These are phyloP conservation scores for Salix exigua DNA, from an alignment of 345 rosid species.

Conservation along the genomic window DNA sequence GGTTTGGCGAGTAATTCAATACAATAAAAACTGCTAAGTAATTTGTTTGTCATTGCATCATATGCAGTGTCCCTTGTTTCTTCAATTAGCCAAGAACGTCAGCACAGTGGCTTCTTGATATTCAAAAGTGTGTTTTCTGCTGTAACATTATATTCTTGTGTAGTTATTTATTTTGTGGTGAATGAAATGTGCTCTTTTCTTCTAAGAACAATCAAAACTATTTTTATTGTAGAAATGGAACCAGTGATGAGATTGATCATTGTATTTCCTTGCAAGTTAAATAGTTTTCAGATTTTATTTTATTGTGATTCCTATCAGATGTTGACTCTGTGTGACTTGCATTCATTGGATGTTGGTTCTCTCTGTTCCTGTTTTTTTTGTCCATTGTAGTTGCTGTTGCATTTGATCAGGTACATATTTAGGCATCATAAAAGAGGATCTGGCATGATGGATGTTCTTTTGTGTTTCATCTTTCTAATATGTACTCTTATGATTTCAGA, in stretches of 20 bases:
- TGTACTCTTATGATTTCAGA: conserved; percentile 48
- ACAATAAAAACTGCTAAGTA: neutral
- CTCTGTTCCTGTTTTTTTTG: neutral
- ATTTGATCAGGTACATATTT: neutral
- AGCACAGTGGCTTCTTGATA: neutral
- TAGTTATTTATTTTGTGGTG: neutral
- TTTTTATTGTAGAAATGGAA: neutral
- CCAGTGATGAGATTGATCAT: neutral
- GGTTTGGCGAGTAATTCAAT: neutral
- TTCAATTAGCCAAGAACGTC: neutral
- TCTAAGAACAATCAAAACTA: neutral
- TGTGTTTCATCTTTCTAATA: conserved; percentile 22
- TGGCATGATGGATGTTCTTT: neutral
- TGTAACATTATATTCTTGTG: neutral
- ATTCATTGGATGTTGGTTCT: neutral
- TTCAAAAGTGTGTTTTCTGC: neutral
- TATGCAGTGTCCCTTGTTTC: neutral
- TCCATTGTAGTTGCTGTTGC: neutral
- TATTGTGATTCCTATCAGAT: neutral
- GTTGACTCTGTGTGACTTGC: neutral
- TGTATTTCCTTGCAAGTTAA: neutral
- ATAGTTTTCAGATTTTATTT: neutral
- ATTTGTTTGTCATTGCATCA: neutral
- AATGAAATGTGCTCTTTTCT: neutral
- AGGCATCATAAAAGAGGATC: neutral